A percentile compares a stretch with the other conserved stretches of the same genome.
Evolutionary conservation across 352 stramenopile species (phyloP).

Genomic region (Phytopythium aichiense): DNA sequence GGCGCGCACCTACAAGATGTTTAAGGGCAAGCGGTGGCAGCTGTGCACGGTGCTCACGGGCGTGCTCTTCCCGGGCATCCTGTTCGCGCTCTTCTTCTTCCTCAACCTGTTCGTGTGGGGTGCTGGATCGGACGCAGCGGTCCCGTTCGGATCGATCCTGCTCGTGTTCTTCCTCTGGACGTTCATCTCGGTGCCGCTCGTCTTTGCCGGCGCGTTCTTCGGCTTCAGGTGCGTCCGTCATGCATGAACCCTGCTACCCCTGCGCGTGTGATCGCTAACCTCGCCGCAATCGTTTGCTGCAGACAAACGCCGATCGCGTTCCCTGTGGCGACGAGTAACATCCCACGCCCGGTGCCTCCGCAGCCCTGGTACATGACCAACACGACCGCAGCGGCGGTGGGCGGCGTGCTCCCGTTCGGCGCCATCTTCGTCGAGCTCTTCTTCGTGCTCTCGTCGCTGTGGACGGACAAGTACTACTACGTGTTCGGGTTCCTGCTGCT

Average conservation of each 20-base stretch:
- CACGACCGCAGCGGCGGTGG: slow-evolving; percentile 91
- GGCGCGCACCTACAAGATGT: slow-evolving; percentile 98
- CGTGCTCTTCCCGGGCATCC: slow-evolving; percentile 95
- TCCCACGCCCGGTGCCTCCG: slow-evolving; percentile 96
- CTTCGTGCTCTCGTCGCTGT: slow-evolving; percentile 98
- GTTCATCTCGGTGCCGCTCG: slow-evolving; percentile 96
- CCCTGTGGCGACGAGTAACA: slow-evolving; percentile 97
- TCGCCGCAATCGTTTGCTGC: slow-evolving; percentile 7
- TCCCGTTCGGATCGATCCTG: slow-evolving; percentile 97
- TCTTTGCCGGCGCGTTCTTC: slow-evolving; percentile 98
- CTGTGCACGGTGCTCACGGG: slow-evolving; percentile 94
- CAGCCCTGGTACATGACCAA: slow-evolving; percentile 99
- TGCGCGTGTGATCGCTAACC: neutral
- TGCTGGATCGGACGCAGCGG: slow-evolving; percentile 89
- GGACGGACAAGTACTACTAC: slow-evolving; percentile 99
- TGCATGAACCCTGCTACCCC: neutral
- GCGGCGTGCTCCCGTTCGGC: slow-evolving; percentile 98
- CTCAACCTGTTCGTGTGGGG: slow-evolving; percentile 96
- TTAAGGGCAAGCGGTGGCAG: slow-evolving; percentile 99
- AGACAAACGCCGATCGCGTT: slow-evolving; percentile 91
- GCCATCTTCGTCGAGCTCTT: slow-evolving; percentile 99
- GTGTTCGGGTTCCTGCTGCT: slow-evolving; percentile 99
- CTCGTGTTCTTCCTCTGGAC: slow-evolving; percentile 99
- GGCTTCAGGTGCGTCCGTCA: slow-evolving; percentile 91
- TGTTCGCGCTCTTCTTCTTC: slow-evolving; percentile 96